Conservation (phyloP, 2,329 filamentous ascomycete genomes). For the Aspergillus viridinutans region DNA sequence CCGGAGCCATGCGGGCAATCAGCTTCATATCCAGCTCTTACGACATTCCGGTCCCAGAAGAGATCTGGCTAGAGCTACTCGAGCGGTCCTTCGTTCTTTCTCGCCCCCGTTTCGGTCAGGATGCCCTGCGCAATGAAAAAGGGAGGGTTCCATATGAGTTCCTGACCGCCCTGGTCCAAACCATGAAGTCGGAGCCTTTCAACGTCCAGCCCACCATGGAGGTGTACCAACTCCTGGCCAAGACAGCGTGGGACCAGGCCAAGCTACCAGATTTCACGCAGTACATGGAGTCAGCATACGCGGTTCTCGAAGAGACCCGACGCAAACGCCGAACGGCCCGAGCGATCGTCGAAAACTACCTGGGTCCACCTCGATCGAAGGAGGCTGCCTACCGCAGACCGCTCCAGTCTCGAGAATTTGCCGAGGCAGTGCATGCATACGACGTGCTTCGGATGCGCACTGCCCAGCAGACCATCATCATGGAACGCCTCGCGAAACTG, state of each 20-base stretch:
- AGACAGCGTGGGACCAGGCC: constrained; percentile 19
- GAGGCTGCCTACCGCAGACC: constrained; percentile 6
- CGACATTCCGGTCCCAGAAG: constrained; percentile 51
- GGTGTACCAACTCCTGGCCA: constrained; percentile 45
- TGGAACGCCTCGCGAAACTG: constrained; percentile 21
- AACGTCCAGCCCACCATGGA: constrained; percentile 54
- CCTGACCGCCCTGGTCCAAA: constrained; percentile 54
- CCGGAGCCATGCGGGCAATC: constrained; percentile 55
- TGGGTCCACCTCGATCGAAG: constrained; percentile 10
- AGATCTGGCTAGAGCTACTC: constrained; percentile 64
- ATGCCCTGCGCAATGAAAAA: constrained; percentile 20
- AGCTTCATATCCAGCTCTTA: constrained; percentile 61
- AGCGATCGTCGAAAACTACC: constrained; percentile 19
- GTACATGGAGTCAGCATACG: constrained; percentile 28
- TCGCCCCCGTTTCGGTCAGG: constrained; percentile 34
- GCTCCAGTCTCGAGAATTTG: constrained; percentile 21
- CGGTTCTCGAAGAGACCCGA: constrained; percentile 26
- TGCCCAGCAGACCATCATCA: constrained; percentile 23
- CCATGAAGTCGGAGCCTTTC: constrained; percentile 58
- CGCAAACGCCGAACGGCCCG: constrained; percentile 24
- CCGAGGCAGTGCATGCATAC: constrained; percentile 30
- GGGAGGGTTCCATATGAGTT: constrained; percentile 40
- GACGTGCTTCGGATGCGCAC: constrained; percentile 28
- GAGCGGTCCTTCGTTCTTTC: constrained; percentile 62
- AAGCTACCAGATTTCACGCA: constrained; percentile 19